A percentile compares a stretch with the other conserved stretches of the same genome.
Conservation (phyloP, 331 rosid species). For the Prunus yedoensis region DNA sequence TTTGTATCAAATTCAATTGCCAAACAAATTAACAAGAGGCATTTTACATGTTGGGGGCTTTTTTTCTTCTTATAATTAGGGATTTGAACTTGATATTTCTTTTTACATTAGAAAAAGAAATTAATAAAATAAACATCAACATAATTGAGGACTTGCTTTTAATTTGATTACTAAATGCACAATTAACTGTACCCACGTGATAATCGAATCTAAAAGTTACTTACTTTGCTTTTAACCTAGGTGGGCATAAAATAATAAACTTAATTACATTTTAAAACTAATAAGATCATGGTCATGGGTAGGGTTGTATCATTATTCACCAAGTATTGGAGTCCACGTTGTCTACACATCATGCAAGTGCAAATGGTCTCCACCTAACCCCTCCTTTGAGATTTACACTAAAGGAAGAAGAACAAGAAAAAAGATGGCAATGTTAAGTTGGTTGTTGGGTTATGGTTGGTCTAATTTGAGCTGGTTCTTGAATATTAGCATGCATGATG, state of each 20-base stretch:
- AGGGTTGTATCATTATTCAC: background rate
- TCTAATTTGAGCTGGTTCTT: background rate
- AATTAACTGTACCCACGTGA: background rate
- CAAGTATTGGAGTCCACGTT: slow-evolving; percentile 29
- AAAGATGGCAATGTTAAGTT: background rate
- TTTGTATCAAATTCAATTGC: too few species aligned
- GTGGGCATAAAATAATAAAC: background rate
- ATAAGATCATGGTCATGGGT: background rate
- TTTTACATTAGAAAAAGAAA: too few species aligned
- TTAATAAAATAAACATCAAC: too few species aligned
- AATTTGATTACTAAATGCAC: too few species aligned
- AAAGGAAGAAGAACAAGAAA: background rate
- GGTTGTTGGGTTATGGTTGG: slow-evolving; percentile 21
- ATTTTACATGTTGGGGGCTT: background rate
- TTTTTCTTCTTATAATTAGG: too few species aligned
- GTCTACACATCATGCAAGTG: background rate
- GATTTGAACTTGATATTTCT: too few species aligned
- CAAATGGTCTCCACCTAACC: slow-evolving; percentile 17
- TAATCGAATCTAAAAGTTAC: background rate
- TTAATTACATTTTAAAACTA: background rate
- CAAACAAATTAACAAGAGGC: background rate
- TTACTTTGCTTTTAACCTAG: background rate
- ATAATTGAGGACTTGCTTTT: too few species aligned
- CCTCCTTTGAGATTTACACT: background rate
- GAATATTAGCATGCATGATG: too few species aligned